A percentile compares a stretch with the other conserved stretches of the same genome.
phyloP scores from a whole-genome alignment of 1,284 basidiomycete genomes.

The Ceratorhiza oryzae-sativae region DNA sequence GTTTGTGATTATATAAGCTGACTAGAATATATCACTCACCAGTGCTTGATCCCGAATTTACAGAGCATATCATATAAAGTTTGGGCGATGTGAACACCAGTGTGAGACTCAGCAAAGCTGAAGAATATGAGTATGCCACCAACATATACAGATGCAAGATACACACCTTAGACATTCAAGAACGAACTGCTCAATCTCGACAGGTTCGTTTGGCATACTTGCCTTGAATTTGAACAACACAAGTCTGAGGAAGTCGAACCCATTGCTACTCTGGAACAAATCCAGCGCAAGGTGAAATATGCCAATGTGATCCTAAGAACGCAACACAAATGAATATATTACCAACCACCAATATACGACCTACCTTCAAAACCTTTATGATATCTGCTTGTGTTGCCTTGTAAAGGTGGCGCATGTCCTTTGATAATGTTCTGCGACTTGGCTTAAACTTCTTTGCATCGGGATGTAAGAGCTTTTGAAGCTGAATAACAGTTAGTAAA shows the following conservation, averaged over 20 bases:
- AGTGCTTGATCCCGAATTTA: slow-evolving; percentile 13
- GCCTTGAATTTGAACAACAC: too few species aligned
- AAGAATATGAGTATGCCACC: not conserved
- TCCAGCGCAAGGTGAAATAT: slow-evolving; percentile 5
- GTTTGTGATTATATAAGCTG: not conserved
- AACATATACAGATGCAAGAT: not conserved
- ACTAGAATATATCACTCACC: slow-evolving; percentile 14
- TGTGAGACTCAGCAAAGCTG: slow-evolving; percentile 7
- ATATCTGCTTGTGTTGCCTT: not conserved
- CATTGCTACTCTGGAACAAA: not conserved
- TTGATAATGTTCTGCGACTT: not conserved
- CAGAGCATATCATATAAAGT: not conserved
- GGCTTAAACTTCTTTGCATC: not conserved
- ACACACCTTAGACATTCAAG: slow-evolving; percentile 14
- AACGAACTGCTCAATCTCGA: not conserved
- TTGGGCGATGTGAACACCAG: not conserved
- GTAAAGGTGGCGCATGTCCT: not conserved
- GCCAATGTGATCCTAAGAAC: not conserved
- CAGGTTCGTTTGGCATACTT: too few species aligned
- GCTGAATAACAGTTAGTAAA: not conserved
- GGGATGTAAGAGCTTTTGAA: not conserved
- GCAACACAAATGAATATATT: too few species aligned
- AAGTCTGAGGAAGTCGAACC: not conserved
- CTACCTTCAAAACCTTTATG: not conserved
- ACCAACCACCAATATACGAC: not conserved